phyloP scores from a whole-genome alignment of 371 early-diverging fungal species.

The Mortierella sp. region DNA sequence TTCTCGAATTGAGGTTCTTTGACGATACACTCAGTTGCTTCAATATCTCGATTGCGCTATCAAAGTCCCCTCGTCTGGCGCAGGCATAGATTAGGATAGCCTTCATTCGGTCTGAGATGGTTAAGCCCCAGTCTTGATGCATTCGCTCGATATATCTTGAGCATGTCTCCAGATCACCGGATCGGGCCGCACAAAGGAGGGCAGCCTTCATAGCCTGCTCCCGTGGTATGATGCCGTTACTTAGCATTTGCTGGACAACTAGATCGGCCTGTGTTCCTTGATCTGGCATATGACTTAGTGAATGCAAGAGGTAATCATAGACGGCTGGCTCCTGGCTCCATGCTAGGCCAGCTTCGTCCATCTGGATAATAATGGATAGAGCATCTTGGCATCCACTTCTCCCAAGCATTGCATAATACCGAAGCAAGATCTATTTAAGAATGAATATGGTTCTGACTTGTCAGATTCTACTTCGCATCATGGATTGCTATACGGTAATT shows the following conservation, averaged over 20 bases:
- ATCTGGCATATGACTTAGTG: slow-evolving; percentile 26
- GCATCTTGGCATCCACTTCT: slow-evolving; percentile 19
- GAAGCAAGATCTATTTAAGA: slow-evolving; percentile 24
- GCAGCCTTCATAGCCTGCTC: slow-evolving; percentile 43
- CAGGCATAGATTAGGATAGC: slow-evolving; percentile 45
- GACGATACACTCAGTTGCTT: slow-evolving; percentile 18
- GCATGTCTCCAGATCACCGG: slow-evolving; percentile 36
- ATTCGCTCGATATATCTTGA: slow-evolving; percentile 33
- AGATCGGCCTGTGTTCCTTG: slow-evolving; percentile 14
- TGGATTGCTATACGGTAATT: neutral
- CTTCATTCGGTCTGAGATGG: slow-evolving; percentile 37
- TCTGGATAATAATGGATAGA: slow-evolving; percentile 10
- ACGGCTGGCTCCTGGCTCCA: slow-evolving; percentile 34
- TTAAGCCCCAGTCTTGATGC: slow-evolving; percentile 42
- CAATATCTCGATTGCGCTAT: slow-evolving; percentile 35
- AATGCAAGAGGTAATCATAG: slow-evolving; percentile 29
- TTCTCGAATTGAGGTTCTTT: neutral
- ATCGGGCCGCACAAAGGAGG: slow-evolving; percentile 43
- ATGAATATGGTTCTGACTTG: no score
- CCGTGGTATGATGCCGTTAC: slow-evolving; percentile 28
- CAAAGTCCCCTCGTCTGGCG: slow-evolving; percentile 47
- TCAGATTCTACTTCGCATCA: neutral
- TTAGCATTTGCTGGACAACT: slow-evolving; percentile 32
- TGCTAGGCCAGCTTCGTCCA: slow-evolving; percentile 13
- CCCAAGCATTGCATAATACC: slow-evolving; percentile 34